Base-by-base conservation (phyloP, 805 yeast genomes). In the Danielozyma ontarioensis region DNA sequence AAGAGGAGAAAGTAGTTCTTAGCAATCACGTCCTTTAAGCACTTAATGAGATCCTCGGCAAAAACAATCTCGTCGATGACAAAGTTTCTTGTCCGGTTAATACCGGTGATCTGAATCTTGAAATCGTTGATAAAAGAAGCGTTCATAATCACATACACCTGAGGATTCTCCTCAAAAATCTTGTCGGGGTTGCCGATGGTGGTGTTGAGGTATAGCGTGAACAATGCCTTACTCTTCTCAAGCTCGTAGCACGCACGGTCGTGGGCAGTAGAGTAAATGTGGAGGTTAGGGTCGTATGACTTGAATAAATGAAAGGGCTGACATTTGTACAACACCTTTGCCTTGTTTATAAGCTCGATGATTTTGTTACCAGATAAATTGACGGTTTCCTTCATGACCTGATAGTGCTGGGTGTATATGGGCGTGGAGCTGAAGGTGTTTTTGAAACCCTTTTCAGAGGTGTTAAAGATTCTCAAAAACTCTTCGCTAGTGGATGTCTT, bases 291-390 rank as follows among this genome's bases (percentile, higher is more conserved):
- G 40, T 59, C 40, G 40, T 40, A 11, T 3, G 75, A 64, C 43
- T 72, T 76, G 66, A 90, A 90, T 21, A 90, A 60, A 60, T 89
- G 96, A 59, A 89, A 87, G 3, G 96, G 89, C 30, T 87, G 83
- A 1, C 79, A 73, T 50, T 90, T 89, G 50, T 78, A 77, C 34
- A 89, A 64, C 14, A 86, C 72, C 40, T 76, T 77, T 0, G 95
- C 83, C 52, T 84, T 81, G 37, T 78, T 75, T 4, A 81, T 51
- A 24, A 78, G 59, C 32, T 76, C 78, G 22, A 80, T 68, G 25
- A 83, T 67, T 33, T 68, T 69, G 16, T 44, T 32, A 19, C 59
- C 56, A 13, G 37, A 40, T 3, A 42, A 26, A n/a, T 37, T 40
- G 2, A 25, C 31, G n/a, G 21, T 29, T 11, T 18, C 28, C 8